These are phyloP conservation scores for Sphagnum contortum DNA, from an alignment of 225 moss, liverwort and hornwort species.

Conservation along the genomic window DNA sequence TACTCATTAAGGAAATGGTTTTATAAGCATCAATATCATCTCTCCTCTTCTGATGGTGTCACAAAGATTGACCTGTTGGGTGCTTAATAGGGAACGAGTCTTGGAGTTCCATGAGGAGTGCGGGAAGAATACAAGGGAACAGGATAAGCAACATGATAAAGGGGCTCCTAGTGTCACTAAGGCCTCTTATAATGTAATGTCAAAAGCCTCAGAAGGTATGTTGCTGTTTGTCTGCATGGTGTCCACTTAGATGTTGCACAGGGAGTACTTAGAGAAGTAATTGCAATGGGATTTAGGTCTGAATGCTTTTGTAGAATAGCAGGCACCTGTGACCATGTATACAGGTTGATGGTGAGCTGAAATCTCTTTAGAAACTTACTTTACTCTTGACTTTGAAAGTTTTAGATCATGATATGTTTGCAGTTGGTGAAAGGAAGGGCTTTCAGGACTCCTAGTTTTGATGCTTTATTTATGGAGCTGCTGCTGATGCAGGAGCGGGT, in stretches of 20 bases:
- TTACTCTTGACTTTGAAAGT: too few relatives aligned
- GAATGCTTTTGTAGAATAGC: too few relatives aligned
- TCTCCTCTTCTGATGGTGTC: too few relatives aligned
- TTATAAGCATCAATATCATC: too few relatives aligned
- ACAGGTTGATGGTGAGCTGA: too few relatives aligned
- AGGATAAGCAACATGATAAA: constrained; percentile 65
- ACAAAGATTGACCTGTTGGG: constrained; percentile 16
- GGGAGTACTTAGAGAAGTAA: too few relatives aligned
- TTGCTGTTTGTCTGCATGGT: neutral
- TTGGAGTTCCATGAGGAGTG: constrained; percentile 93
- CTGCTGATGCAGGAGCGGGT: constrained; percentile 42
- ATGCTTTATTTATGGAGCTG: neutral
- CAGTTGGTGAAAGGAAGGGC: neutral
- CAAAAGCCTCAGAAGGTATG: constrained; percentile 43
- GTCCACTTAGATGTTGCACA: neutral
- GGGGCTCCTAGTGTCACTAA: constrained; percentile 30
- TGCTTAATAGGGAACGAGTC: constrained; percentile 72
- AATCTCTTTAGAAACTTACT: neutral
- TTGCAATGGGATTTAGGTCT: too few relatives aligned
- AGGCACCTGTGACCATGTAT: too few relatives aligned
- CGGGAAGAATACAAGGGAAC: constrained; percentile 68
- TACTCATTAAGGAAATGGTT: too few relatives aligned
- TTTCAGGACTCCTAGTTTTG: neutral
- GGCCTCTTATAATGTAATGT: constrained; percentile 29
- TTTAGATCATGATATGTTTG: too few relatives aligned